A percentile compares a stretch with the other conserved stretches of the same genome.
phyloP scores from a whole-genome alignment of 208 protist species.

The Strigomonas culicis region DNA sequence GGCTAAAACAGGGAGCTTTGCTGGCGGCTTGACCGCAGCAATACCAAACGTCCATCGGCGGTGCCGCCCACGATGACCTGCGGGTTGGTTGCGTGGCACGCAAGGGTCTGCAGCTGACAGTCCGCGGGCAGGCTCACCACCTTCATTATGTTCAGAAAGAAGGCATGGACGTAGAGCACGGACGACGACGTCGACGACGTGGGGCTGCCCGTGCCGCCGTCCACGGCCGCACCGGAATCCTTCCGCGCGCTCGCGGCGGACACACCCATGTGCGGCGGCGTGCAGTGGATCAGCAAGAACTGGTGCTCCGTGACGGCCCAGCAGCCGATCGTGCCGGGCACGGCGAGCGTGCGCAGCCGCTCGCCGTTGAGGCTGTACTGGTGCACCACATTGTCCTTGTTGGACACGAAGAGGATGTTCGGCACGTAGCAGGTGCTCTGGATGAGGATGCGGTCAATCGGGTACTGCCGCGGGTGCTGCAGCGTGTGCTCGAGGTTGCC shows the following conservation, averaged over 20 bases:
- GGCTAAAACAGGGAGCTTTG: conserved; percentile 12
- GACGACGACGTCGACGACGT: conserved; percentile 4
- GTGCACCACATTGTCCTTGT: conserved; percentile 68
- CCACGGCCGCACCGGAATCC: neutral
- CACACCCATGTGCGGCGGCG: conserved; percentile 11
- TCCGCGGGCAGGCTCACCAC: conserved; percentile 37
- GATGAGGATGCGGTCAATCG: conserved; percentile 79
- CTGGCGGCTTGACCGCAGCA: conserved; percentile 19
- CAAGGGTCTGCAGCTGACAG: conserved; percentile 31
- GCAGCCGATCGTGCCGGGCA: conserved; percentile 57
- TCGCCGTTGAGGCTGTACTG: conserved; percentile 82
- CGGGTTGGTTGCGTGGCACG: conserved; percentile 53
- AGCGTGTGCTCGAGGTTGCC: conserved; percentile 65
- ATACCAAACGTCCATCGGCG: conserved; percentile 7
- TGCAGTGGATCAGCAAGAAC: conserved; percentile 59
- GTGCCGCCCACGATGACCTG: conserved; percentile 65
- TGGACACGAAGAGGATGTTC: conserved; percentile 71
- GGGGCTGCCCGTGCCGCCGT: neutral
- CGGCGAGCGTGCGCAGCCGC: conserved; percentile 46
- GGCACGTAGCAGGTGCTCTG: conserved; percentile 77
- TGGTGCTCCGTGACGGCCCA: conserved; percentile 69
- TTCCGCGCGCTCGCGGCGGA: neutral
- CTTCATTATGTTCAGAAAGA: conserved; percentile 54
- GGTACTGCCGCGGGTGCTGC: conserved; percentile 51
- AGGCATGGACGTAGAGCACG: conserved; percentile 72